Evolutionary conservation across 768 basidiomycete species (phyloP).

Genomic region (Phlegmacium glaucopus): DNA sequence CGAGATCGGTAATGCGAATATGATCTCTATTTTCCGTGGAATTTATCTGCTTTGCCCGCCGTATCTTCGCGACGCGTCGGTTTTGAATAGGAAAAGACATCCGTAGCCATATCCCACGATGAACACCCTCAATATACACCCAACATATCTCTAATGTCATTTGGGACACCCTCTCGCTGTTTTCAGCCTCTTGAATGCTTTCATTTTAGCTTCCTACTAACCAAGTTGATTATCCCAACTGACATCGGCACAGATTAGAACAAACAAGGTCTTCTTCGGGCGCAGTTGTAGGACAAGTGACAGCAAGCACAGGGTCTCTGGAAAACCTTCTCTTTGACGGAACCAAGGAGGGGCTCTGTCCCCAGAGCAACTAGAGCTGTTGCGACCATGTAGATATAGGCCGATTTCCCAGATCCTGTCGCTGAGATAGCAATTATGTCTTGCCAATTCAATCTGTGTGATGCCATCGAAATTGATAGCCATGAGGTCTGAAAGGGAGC

Average conservation of each 20-base stretch:
- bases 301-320: background rate
- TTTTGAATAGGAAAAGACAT: too few relatives aligned
- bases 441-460: constrained; percentile 11
- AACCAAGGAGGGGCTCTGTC: background rate
- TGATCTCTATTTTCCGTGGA: too few relatives aligned
- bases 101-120: too few relatives aligned
- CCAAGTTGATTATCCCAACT: background rate
- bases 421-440: constrained; percentile 15
- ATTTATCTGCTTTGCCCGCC: too few relatives aligned
- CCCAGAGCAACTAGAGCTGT: constrained; percentile 1
- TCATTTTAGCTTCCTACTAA: constrained; percentile 2
- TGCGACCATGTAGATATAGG: constrained; percentile 14
- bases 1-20: too few relatives aligned
- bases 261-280: constrained; percentile 6
- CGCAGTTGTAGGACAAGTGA: constrained; percentile 6
- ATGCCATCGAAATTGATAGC: constrained; percentile 18
- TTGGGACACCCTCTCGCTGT: constrained; percentile 9
- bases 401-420: constrained; percentile 21
- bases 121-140: too few relatives aligned
- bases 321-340: background rate
- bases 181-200: background rate
- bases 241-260: background rate
- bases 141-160: constrained; percentile 2
- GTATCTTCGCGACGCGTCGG: too few relatives aligned
- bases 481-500: constrained; percentile 17